A percentile compares a stretch with the other conserved stretches of the same genome.
Conservation (phyloP, 1,139 yeast genomes). For the Casaregolazyma lundiana region DNA sequence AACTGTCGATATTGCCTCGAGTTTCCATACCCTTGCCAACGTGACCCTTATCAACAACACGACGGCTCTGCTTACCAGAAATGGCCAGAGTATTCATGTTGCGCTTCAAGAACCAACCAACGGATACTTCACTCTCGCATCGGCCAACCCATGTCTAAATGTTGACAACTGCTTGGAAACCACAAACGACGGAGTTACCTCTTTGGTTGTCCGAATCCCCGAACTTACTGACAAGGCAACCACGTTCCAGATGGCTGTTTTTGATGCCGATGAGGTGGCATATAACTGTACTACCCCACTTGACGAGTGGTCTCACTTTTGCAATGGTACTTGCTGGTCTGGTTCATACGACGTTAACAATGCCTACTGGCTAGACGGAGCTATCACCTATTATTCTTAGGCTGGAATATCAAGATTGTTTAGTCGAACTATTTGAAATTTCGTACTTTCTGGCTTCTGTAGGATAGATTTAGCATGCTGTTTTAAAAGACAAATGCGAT, state of each 20-base stretch:
- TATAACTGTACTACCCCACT: background rate
- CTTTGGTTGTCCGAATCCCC: slow-evolving; percentile 5
- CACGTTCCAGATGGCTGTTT: no score
- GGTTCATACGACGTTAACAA: no score
- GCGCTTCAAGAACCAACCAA: background rate
- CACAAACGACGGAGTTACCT: slow-evolving; percentile 1
- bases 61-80: background rate
- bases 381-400: no score
- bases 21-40: slow-evolving; percentile 1
- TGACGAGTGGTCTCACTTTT: background rate
- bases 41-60: background rate
- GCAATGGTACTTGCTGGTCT: slow-evolving; percentile 1
- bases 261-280: slow-evolving; percentile 1
- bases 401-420: no score
- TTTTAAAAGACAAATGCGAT: no score
- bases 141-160: slow-evolving; percentile 3
- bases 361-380: no score
- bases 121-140: background rate
- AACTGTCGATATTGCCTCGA: slow-evolving; percentile 1
- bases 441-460: no score
- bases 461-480: no score
- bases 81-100: background rate
- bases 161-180: background rate
- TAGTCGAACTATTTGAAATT: no score
- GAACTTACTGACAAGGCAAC: background rate